Conservation (phyloP, 208 protist genomes). For the Wallacemonas rigidus region DNA sequence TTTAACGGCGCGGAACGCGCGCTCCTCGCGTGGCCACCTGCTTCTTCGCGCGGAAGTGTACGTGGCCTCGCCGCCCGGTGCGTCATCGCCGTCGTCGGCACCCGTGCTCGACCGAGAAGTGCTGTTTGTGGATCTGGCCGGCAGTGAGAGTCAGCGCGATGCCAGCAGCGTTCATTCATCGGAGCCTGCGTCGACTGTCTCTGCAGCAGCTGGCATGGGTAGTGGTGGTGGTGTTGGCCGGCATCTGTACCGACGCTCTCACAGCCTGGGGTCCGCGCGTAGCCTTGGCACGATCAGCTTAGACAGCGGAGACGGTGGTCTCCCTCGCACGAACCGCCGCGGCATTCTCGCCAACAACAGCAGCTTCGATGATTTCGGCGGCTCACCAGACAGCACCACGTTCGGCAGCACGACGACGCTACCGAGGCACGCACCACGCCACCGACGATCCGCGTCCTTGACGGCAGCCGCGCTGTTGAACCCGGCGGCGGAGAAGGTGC, state of each 20-base stretch:
- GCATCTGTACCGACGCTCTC: neutral
- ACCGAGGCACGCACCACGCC: neutral
- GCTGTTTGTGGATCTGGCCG: constrained; percentile 69
- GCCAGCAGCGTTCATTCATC: neutral
- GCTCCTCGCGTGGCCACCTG: constrained; percentile 54
- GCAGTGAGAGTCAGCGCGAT: constrained; percentile 57
- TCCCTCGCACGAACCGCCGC: constrained; percentile 8
- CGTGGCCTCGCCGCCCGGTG: neutral
- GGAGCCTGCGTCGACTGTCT: neutral
- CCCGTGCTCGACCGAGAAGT: constrained; percentile 28
- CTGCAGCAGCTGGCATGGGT: neutral
- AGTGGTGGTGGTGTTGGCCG: neutral
- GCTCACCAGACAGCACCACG: constrained; percentile 16
- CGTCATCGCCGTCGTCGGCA: neutral
- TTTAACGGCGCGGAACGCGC: constrained; percentile 49
- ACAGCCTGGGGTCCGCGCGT: neutral
- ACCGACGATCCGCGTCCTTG: constrained; percentile 7
- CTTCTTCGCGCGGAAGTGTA: constrained; percentile 43
- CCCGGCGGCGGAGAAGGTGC: constrained; percentile 18
- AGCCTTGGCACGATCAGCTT: constrained; percentile 8
- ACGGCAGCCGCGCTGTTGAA: neutral
- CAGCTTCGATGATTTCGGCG: constrained; percentile 6
- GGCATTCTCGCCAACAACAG: constrained; percentile 8
- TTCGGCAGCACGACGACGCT: neutral
- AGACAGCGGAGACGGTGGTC: neutral